Evolutionary conservation across 768 basidiomycete species (phyloP).

Genomic region (Suillus paluster): DNA sequence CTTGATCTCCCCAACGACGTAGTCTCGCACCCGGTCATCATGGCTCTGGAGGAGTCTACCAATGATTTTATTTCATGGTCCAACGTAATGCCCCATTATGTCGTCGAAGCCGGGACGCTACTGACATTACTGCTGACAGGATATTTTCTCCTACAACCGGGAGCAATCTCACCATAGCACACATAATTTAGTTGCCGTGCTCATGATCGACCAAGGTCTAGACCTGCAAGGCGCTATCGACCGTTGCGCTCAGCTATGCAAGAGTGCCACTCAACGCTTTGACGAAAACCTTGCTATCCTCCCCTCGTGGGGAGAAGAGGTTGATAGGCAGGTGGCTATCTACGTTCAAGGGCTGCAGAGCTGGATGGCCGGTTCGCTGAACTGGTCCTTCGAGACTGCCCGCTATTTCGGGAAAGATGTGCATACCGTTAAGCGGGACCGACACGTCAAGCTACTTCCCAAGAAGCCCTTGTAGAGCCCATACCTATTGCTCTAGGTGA

Average conservation of each 20-base stretch:
- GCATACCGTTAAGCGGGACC: constrained; percentile 34
- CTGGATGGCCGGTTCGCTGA: constrained; percentile 74
- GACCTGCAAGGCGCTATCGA: constrained; percentile 66
- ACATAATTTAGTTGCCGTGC: constrained; percentile 72
- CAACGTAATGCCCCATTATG: constrained; percentile 36
- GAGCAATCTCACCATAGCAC: constrained; percentile 73
- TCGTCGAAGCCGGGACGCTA: background rate
- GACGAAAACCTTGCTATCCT: constrained; percentile 15
- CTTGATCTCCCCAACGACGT: constrained; percentile 60
- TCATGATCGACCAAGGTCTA: constrained; percentile 63
- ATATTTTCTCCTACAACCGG: constrained; percentile 76
- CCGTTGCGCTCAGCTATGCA: constrained; percentile 64
- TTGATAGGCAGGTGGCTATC: constrained; percentile 58
- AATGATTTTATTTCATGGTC: constrained; percentile 59
- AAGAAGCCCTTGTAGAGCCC: constrained; percentile 27
- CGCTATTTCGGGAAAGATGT: constrained; percentile 71
- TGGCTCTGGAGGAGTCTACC: constrained; percentile 48
- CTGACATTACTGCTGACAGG: constrained; percentile 40
- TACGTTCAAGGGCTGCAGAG: constrained; percentile 67
- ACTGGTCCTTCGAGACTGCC: constrained; percentile 60
- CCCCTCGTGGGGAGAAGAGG: constrained; percentile 58
- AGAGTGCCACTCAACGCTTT: constrained; percentile 57
- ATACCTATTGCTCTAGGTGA: background rate
- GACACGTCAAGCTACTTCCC: constrained; percentile 57
- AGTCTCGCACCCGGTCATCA: constrained; percentile 52